Base-by-base conservation (phyloP, 2,329 filamentous ascomycete species). In the Claviceps africana region DNA sequence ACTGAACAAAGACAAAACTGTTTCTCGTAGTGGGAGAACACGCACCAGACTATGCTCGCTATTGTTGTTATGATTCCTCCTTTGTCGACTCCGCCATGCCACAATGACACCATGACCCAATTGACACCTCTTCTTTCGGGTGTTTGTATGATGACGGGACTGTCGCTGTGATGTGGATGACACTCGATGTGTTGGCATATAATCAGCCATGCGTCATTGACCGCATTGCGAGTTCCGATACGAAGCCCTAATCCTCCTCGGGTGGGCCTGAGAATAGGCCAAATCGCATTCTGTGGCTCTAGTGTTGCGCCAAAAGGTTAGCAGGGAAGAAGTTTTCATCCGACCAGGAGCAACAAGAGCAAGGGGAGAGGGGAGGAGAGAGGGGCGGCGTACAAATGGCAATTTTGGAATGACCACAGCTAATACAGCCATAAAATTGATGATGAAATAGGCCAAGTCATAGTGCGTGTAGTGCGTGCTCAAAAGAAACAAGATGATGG, bases 381-480 rank as follows among this genome's bases (percentile, higher is more conserved):
- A 1, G 13, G 30, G 7, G 7, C 33, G 19, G 81, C 90, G 69
- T 77, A 97, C 91, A 66, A 87, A 91, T 60, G 93, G 93, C 60
- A 98, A 73, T 72, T 98, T 98, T 42, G 93, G 93, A 65, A 98
- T 93, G 54, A 98, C 86, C 52, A 98, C 93, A 45, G 79, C 88
- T 64, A 98, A 73, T 40, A 94, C 87, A 53, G 93, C 93, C 62
- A 96, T 72, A 67, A 95, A 91, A 73, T 98, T 98, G 73, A 98
- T 93, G 62, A 86, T 88, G 66, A 98, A 98, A 71, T 95, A 97
- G 45, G 88, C 86, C 66, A 96, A 70, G 70, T 96, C 91, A 75
- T 97, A 98, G 71, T 97, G 91, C 47, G 93, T 97, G 72, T 97
- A 98, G 71, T 98, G 93, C 25, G 93, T 98, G 78, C 91, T 97